Evolutionary conservation across 805 yeast genomes (phyloP), one percentile per base, ranked within the genome.

Genomic region (Metschnikowia picachoensis): DNA sequence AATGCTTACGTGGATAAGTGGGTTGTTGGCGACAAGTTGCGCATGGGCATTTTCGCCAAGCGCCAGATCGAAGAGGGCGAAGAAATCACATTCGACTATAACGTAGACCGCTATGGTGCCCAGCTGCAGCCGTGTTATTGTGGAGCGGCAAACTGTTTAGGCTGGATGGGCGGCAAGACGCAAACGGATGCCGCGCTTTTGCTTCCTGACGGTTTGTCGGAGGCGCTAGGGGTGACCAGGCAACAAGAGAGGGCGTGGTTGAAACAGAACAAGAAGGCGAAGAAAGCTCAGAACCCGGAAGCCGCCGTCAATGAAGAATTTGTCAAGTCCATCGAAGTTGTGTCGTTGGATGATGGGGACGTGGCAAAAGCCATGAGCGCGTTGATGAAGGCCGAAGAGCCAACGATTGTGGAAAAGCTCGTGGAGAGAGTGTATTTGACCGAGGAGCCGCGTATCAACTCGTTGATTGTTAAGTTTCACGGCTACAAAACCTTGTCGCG

Each of bases 61-160:
- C 73, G 96, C 52, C 66, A 73, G 27, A 88, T 92, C 43, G 37
- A 53, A 8, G 64, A 65, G 48, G 97, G 96, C 44, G 98, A 94
- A 65, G 99, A 92, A 62, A 80, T 92, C 55, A 88, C 97, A 0
- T 86, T 86, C 64, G 91, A 86, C 61, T 92, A 92, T 65, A 92
- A 92, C 59, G 98, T 94, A 30, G 99, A 92, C 66, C 74, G 98
- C 52, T 92, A 91, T 63, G 99, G 99, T 29, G 95, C 97, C 2
- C 84, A 83, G 48, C 89, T 95, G 12, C 98, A 94, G 68, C 85
- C 87, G 30, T 92, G 99, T 67, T 87, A 86, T 66, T 92, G 99
- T 70, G 97, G 95, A 3, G 95, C 90, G 53, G 74, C 85, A 28
- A 91, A 89, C 65, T 92, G 99, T 76, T 76, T 89, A 36, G 96